These are phyloP conservation scores for Lumnitzera racemosa DNA, from an alignment of 345 rosid genomes.

Conservation along the genomic window DNA sequence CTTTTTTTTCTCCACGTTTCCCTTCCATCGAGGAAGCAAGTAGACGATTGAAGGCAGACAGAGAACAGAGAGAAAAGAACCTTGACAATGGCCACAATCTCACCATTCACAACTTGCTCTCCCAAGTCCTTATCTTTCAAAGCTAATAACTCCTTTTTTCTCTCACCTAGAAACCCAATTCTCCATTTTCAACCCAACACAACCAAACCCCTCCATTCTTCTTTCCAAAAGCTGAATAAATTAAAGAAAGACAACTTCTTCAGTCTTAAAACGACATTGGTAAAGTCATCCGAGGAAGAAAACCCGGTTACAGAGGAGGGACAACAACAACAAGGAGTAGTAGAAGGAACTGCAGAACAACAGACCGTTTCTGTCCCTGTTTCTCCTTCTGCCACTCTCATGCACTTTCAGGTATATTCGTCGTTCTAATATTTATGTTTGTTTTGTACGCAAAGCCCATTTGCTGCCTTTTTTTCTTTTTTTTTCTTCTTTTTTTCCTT, in stretches of 20 bases:
- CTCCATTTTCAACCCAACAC: constrained; percentile 23
- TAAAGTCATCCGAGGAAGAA: constrained; percentile 54
- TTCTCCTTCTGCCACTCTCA: constrained; percentile 85
- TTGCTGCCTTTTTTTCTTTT: too few species aligned
- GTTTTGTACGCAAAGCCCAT: background rate
- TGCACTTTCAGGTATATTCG: constrained; percentile 61
- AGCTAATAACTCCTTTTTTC: constrained; percentile 16
- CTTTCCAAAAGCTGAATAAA: constrained; percentile 16
- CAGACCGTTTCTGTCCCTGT: constrained; percentile 73
- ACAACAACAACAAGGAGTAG: constrained; percentile 3
- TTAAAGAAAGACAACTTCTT: constrained; percentile 7
- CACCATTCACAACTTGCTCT: constrained; percentile 15
- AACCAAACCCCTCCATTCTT: background rate
- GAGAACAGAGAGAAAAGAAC: too few species aligned
- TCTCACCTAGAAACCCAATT: constrained; percentile 11
- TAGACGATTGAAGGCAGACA: too few species aligned
- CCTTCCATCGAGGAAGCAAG: too few species aligned
- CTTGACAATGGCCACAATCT: constrained; percentile 36
- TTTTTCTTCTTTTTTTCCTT: background rate
- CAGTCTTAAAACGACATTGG: constrained; percentile 10
- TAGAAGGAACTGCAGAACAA: constrained; percentile 6
- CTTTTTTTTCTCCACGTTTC: too few species aligned
- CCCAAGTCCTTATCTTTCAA: background rate
- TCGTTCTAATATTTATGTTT: background rate
- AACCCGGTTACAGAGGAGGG: constrained; percentile 33